These are phyloP conservation scores for Pugionium dolabratum DNA, from an alignment of 345 rosid genomes.

Conservation along the genomic window DNA sequence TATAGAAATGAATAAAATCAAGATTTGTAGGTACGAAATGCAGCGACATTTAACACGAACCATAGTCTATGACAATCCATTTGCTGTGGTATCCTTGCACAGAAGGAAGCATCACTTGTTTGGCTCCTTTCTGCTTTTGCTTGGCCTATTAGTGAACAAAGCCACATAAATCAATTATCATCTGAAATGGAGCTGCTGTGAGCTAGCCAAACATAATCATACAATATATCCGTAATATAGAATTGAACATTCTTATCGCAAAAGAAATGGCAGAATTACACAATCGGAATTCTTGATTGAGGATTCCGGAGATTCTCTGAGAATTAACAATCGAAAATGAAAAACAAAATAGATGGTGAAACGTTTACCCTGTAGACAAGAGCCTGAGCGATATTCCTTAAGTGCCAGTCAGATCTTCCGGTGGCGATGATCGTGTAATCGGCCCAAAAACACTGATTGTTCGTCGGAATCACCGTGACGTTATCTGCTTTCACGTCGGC, in stretches of 20 bases:
- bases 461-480: slow-evolving; percentile 66
- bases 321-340: background rate
- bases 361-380: slow-evolving; percentile 59
- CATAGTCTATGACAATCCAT: slow-evolving; percentile 86
- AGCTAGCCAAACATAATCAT: background rate
- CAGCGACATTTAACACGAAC: slow-evolving; percentile 41
- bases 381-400: slow-evolving; percentile 85
- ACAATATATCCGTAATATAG: background rate
- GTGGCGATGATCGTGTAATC: slow-evolving; percentile 83
- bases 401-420: slow-evolving; percentile 89
- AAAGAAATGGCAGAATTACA: background rate
- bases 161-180: background rate
- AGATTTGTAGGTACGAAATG: slow-evolving; percentile 7
- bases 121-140: slow-evolving; percentile 78
- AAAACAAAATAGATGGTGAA: background rate
- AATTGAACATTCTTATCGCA: slow-evolving; percentile 1
- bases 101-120: slow-evolving; percentile 56
- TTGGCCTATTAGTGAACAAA: slow-evolving; percentile 59
- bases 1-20: background rate
- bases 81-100: slow-evolving; percentile 79
- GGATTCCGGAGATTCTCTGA: background rate
- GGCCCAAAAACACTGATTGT: slow-evolving; percentile 59
- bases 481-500: slow-evolving; percentile 76
- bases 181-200: too few species aligned
- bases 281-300: background rate